These are phyloP conservation scores for Colletotrichum camelliae DNA, from an alignment of 2,329 filamentous ascomycete genomes.

Conservation along the genomic window DNA sequence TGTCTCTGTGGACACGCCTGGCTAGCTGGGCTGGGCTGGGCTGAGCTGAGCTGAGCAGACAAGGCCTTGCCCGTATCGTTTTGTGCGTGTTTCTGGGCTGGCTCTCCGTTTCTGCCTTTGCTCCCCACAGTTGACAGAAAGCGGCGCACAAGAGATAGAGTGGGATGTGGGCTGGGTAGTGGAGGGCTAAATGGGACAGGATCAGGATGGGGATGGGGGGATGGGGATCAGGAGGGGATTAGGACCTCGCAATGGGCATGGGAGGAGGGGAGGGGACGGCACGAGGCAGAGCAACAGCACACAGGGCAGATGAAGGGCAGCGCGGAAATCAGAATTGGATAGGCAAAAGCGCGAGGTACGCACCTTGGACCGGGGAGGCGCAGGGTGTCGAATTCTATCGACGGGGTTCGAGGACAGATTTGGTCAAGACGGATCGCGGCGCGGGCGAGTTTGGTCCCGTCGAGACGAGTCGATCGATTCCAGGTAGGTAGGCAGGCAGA, in stretches of 20 bases:
- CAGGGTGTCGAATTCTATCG: background rate
- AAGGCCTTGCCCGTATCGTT: background rate
- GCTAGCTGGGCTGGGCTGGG: background rate
- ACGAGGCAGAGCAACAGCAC: conserved; percentile 7
- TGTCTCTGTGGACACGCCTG: background rate
- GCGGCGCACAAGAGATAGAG: conserved; percentile 20
- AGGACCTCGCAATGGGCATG: background rate
- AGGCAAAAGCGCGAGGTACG: background rate
- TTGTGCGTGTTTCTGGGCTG: background rate
- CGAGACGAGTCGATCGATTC: background rate
- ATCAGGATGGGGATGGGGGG: conserved; percentile 7
- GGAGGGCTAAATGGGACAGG: conserved; percentile 20
- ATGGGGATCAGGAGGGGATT: background rate
- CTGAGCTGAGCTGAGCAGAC: background rate
- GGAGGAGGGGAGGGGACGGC: background rate
- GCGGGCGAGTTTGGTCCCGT: background rate
- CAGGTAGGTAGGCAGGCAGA: background rate
- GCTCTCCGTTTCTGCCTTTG: background rate
- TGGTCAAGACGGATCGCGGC: background rate
- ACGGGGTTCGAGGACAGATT: background rate
- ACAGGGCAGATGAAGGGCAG: background rate
- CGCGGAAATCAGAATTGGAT: background rate
- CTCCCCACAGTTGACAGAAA: conserved; percentile 16
- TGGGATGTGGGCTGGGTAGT: conserved; percentile 20
- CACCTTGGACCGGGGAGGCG: conserved; percentile 3